phyloP scores from a whole-genome alignment of 2,329 filamentous ascomycete genomes.

The Volutella citrinella region DNA sequence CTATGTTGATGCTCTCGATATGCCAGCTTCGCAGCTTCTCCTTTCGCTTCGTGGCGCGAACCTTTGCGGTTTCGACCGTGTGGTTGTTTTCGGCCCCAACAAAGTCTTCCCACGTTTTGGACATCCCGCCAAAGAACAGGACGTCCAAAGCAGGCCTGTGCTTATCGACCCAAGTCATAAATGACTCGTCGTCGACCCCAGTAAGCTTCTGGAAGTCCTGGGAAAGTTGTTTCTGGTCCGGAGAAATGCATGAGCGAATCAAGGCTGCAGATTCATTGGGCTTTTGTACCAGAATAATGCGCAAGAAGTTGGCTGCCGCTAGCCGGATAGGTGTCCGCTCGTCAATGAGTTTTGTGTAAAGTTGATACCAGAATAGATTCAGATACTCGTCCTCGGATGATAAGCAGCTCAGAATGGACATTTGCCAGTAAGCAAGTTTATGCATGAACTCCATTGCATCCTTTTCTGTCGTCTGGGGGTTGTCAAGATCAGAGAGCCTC shows the following conservation, averaged over 20 bases:
- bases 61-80: constrained; percentile 71
- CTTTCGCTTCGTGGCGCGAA: constrained; percentile 69
- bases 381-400: constrained; percentile 78
- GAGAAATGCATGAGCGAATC: constrained; percentile 66
- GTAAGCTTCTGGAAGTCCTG: constrained; percentile 80
- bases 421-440: constrained; percentile 94
- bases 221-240: constrained; percentile 69
- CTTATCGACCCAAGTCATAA: constrained; percentile 83
- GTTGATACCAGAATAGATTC: constrained; percentile 84
- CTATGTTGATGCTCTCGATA: constrained; percentile 61
- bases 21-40: constrained; percentile 83
- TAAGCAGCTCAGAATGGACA: constrained; percentile 76
- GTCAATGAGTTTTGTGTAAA: constrained; percentile 86
- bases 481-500: constrained; percentile 79
- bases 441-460: constrained; percentile 72
- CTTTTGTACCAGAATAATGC: constrained; percentile 92
- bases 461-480: constrained; percentile 52
- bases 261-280: constrained; percentile 75
- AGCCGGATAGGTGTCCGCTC: constrained; percentile 63
- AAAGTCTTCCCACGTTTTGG: constrained; percentile 84
- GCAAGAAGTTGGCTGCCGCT: constrained; percentile 79
- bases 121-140: constrained; percentile 78
- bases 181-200: constrained; percentile 84
- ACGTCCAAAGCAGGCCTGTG: constrained; percentile 75
- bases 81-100: constrained; percentile 77